Conservation (phyloP, 129 eudicot genomes). For the Lactuca saligna region DNA sequence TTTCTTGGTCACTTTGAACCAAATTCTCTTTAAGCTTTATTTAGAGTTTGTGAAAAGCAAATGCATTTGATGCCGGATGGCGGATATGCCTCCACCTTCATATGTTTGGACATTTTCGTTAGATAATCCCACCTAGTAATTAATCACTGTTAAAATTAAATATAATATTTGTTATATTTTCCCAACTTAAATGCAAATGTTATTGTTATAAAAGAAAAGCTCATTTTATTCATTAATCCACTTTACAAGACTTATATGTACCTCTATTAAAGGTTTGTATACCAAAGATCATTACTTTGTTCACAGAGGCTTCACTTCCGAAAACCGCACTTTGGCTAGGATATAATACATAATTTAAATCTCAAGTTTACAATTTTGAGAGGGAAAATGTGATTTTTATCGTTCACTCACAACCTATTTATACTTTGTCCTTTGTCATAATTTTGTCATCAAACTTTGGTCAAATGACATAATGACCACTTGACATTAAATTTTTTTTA, state of each 20-base stretch:
- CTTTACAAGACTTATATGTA: neutral
- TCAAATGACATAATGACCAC: neutral
- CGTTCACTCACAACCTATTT: neutral
- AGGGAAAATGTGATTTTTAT: too few relatives aligned
- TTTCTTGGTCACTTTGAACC: slow-evolving; percentile 50
- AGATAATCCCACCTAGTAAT: slow-evolving; percentile 14
- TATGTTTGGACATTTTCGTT: slow-evolving; percentile 22
- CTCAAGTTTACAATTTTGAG: too few relatives aligned
- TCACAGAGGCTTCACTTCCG: too few relatives aligned
- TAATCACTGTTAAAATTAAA: neutral
- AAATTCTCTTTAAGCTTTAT: slow-evolving; percentile 38
- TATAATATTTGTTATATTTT: neutral
- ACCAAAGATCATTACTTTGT: neutral
- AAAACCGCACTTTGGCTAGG: too few relatives aligned
- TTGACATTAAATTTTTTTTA: too few relatives aligned
- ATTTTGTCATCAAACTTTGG: neutral
- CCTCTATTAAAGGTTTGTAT: too few relatives aligned
- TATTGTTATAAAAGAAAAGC: neutral
- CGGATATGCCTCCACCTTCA: slow-evolving; percentile 29
- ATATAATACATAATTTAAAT: too few relatives aligned
- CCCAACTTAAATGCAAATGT: neutral
- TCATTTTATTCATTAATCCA: neutral
- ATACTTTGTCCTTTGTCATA: too few relatives aligned
- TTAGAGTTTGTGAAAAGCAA: slow-evolving; percentile 32
- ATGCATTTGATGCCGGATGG: slow-evolving; percentile 20